Conservation (phyloP, 768 basidiomycete species). For the Mrakia frigida region DNA sequence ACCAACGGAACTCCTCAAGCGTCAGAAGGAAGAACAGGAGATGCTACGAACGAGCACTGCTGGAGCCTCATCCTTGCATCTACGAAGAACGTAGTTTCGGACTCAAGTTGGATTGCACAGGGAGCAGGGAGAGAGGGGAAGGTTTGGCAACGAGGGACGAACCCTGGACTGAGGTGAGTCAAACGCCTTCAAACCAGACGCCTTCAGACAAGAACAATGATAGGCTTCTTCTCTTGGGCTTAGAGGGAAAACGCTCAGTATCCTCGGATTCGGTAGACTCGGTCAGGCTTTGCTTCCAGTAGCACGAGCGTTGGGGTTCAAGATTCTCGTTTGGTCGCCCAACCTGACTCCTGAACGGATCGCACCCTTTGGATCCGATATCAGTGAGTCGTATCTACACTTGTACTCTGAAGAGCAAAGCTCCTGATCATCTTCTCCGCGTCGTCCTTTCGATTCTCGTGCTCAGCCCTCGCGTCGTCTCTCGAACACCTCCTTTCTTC, state of each 20-base stretch:
- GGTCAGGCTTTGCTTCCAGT: slow-evolving; percentile 52
- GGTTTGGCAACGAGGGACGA: slow-evolving; percentile 53
- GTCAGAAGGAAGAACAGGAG: not conserved
- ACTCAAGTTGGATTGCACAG: slow-evolving; percentile 51
- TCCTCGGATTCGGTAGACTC: slow-evolving; percentile 60
- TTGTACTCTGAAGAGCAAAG: no score
- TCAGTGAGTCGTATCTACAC: slow-evolving; percentile 37
- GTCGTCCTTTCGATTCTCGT: not conserved
- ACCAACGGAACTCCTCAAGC: slow-evolving; percentile 50
- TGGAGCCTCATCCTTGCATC: slow-evolving; percentile 60
- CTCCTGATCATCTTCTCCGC: no score
- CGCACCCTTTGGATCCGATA: slow-evolving; percentile 52
- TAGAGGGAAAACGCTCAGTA: slow-evolving; percentile 55
- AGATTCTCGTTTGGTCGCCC: slow-evolving; percentile 61
- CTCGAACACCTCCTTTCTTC: slow-evolving; percentile 55
- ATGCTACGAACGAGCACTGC: slow-evolving; percentile 52
- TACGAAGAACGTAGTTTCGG: slow-evolving; percentile 51
- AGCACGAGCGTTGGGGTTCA: slow-evolving; percentile 58
- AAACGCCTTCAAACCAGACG: not conserved
- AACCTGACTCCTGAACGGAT: slow-evolving; percentile 59
- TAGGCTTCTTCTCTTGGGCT: not conserved
- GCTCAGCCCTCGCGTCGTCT: slow-evolving; percentile 37
- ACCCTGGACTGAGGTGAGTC: slow-evolving; percentile 6
- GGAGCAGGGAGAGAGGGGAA: slow-evolving; percentile 40
- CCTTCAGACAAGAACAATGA: not conserved